phyloP scores from a whole-genome alignment of 1,284 basidiomycete genomes.

The Leccinum subrobustum region DNA sequence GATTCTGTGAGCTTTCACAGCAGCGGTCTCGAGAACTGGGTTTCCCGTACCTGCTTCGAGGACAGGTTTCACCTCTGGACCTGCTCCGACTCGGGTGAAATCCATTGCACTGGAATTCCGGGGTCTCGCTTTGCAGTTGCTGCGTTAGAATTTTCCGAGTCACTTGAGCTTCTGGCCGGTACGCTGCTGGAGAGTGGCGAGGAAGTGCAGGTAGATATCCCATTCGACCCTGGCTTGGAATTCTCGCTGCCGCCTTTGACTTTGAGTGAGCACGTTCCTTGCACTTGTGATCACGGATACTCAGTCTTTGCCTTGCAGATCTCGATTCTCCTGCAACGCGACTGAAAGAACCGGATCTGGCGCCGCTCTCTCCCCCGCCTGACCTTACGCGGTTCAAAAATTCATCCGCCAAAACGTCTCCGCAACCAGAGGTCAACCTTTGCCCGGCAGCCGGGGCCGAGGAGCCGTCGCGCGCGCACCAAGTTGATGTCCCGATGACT shows the following conservation, averaged over 20 bases:
- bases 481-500: constrained; percentile 1
- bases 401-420: neutral
- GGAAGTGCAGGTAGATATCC: constrained; percentile 8
- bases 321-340: constrained; percentile 18
- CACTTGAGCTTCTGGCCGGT: constrained; percentile 59
- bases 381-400: constrained; percentile 4
- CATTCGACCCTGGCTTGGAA: constrained; percentile 18
- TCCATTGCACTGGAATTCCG: constrained; percentile 42
- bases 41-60: constrained; percentile 71
- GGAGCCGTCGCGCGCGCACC: constrained; percentile 3
- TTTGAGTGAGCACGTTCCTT: constrained; percentile 16
- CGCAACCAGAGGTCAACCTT: neutral
- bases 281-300: neutral
- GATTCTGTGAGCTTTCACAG: constrained; percentile 45
- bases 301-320: constrained; percentile 23
- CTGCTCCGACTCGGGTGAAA: constrained; percentile 37
- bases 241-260: constrained; percentile 17
- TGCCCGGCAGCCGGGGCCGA: neutral
- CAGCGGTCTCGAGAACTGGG: constrained; percentile 63
- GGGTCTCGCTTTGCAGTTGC: constrained; percentile 61
- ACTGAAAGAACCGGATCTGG: constrained; percentile 2
- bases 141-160: constrained; percentile 67
- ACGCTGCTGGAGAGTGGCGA: constrained; percentile 22
- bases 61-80: constrained; percentile 60
- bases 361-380: constrained; percentile 2